Evolutionary conservation across 1,284 basidiomycete species (phyloP).

Genomic region (Trametes versicolor): DNA sequence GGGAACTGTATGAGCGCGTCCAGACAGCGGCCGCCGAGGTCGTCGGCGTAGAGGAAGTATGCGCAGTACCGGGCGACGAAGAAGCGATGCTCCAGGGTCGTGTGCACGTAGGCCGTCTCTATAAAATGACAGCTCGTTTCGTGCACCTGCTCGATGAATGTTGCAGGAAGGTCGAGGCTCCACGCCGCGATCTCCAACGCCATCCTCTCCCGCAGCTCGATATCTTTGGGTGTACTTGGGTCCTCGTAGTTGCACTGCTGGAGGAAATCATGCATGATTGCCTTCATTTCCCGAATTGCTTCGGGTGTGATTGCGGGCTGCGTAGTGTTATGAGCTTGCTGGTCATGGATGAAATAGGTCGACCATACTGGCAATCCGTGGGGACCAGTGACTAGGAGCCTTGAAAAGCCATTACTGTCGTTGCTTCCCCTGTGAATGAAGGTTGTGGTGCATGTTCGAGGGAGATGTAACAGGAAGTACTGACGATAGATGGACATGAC

Average conservation of each 20-base stretch:
- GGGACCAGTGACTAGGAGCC: no score
- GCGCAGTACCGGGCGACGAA: constrained; percentile 31
- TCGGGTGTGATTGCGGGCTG: not conserved
- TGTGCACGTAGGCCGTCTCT: constrained; percentile 30
- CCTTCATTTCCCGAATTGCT: not conserved
- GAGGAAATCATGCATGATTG: constrained; percentile 2
- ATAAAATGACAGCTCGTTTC: constrained; percentile 26
- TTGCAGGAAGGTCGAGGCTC: constrained; percentile 5
- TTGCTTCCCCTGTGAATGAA: no score
- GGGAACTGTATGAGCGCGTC: constrained; percentile 29
- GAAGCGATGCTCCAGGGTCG: constrained; percentile 22
- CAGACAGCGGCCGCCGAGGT: constrained; percentile 15
- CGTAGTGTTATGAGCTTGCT: not conserved
- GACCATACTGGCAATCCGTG: no score
- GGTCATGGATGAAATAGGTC: no score
- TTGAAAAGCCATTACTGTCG: no score
- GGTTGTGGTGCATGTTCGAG: no score
- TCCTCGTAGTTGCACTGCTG: not conserved
- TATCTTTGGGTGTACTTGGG: not conserved
- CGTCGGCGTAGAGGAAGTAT: constrained; percentile 31
- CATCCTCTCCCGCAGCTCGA: not conserved
- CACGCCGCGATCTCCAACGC: constrained; percentile 5
- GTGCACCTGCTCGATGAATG: constrained; percentile 12
- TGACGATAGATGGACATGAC: no score
- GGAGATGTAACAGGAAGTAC: no score